Evolutionary conservation across 441 rosid genomes (phyloP).

Genomic region (Pelargonium fulgidum): DNA sequence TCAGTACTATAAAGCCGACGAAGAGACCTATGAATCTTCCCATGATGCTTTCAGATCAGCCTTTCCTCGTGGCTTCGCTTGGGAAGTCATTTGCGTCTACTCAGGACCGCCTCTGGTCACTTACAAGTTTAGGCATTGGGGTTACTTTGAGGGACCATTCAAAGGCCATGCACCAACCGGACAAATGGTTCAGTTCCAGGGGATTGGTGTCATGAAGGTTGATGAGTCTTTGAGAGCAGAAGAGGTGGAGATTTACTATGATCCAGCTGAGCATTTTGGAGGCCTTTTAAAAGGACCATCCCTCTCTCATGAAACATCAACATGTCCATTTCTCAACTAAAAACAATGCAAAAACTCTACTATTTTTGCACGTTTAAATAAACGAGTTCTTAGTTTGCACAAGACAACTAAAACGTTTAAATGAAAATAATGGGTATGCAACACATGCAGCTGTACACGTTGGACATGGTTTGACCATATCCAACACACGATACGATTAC

Average conservation of each 20-base stretch:
- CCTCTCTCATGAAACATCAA: slow-evolving; percentile 11
- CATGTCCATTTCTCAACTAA: slow-evolving; percentile 12
- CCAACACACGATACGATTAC: too few relatives aligned
- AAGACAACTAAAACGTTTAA: too few relatives aligned
- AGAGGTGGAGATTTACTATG: slow-evolving; percentile 55
- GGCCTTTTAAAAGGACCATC: slow-evolving; percentile 48
- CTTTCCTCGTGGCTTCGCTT: slow-evolving; percentile 75
- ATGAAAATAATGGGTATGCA: too few relatives aligned
- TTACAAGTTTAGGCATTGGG: slow-evolving; percentile 86
- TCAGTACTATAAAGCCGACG: slow-evolving; percentile 53
- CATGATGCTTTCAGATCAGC: slow-evolving; percentile 53
- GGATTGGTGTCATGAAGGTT: slow-evolving; percentile 28
- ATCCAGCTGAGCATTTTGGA: slow-evolving; percentile 63
- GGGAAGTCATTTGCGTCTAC: slow-evolving; percentile 56
- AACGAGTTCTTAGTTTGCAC: too few relatives aligned
- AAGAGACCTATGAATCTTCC: slow-evolving; percentile 67
- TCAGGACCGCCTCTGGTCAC: slow-evolving; percentile 55
- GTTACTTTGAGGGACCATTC: slow-evolving; percentile 67
- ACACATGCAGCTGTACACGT: too few relatives aligned
- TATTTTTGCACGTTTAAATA: too few relatives aligned
- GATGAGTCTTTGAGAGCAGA: slow-evolving; percentile 56
- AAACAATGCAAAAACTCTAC: background rate
- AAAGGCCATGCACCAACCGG: slow-evolving; percentile 66
- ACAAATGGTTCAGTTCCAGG: slow-evolving; percentile 39
- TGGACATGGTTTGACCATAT: too few relatives aligned